Evolutionary conservation across 1,284 basidiomycete species (phyloP), one percentile per base, ranked within the genome.

Genomic region (Lentinula novae-zelandiae): DNA sequence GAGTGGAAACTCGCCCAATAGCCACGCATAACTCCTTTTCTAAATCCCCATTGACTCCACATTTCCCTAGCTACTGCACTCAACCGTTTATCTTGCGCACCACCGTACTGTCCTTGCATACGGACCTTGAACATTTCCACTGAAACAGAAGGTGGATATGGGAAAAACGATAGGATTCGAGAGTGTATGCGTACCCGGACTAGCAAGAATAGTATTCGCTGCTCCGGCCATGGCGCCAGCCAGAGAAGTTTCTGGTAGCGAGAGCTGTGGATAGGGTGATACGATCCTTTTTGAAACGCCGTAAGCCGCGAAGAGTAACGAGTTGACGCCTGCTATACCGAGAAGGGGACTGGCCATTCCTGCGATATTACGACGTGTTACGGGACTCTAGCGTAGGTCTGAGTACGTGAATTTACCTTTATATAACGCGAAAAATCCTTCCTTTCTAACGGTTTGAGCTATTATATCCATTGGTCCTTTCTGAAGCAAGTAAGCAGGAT

Each of bases 251-350:
- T 98, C 86, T 15, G 82, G 80, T 53, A 96, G 79, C 0, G 89
- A 86, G 3, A 96, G 78, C 55, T 93, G 82, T 10, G 92, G 91
- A 70, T 89, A 97, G 0, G 96, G 95, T 0, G 93, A 95, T 51
- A 98, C 83, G 53, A 95, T 72, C 8, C 93, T 86, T 67, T 91
- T 88, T 2, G 94, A 90, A 4, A 83, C 77, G 13, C 86, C 90
- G 68, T 97, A 98, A 0, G 95, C 87, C 0, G 93, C 92, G 74
- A 98, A 99, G 6, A 98, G 84, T 17, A 98, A 82, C 10, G 94
- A 96, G 75, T 98, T 98, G 68, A 98, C 96, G 5, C 93, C 95
- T 1, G 96, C 93, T 34, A 99, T 92, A n/a, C 96, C 96, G 50
- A 97, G 63, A 8, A 99, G 79, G 0, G 96, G 96, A 53, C 92